phyloP scores from a whole-genome alignment of 1,284 basidiomycete genomes.

The Ganoderma boninense region DNA sequence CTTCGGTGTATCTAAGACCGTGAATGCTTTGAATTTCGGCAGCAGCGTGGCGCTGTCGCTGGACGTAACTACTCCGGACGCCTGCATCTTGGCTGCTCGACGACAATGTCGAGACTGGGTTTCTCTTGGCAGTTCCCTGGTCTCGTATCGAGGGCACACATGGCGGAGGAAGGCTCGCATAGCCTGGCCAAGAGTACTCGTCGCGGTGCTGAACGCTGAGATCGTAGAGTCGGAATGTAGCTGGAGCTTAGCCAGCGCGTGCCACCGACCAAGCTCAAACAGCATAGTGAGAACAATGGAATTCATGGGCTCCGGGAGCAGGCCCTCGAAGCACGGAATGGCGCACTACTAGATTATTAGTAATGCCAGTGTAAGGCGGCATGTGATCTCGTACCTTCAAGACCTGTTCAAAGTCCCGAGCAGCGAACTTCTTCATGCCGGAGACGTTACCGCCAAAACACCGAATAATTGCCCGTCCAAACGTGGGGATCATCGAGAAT shows the following conservation, averaged over 20 bases:
- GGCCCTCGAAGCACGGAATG: not conserved
- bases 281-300: constrained; percentile 34
- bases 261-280: constrained; percentile 39
- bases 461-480: constrained; percentile 39
- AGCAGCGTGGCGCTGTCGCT: not conserved
- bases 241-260: constrained; percentile 43
- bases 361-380: too few relatives aligned
- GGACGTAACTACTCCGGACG: not conserved
- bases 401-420: constrained; percentile 40
- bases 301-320: not conserved
- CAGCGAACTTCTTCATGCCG: constrained; percentile 40
- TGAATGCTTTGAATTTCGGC: constrained; percentile 21
- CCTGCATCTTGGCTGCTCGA: not conserved
- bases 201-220: constrained; percentile 22
- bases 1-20: constrained; percentile 43
- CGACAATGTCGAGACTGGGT: constrained; percentile 17
- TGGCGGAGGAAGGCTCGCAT: constrained; percentile 32
- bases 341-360: not conserved
- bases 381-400: not conserved
- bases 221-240: constrained; percentile 41
- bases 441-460: constrained; percentile 38
- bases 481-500: constrained; percentile 36
- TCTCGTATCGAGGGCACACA: constrained; percentile 31
- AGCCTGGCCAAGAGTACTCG: constrained; percentile 30
- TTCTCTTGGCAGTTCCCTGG: constrained; percentile 41